These are phyloP conservation scores for Leucoagaricus sp. DNA, from an alignment of 1,284 basidiomycete species.

Conservation along the genomic window DNA sequence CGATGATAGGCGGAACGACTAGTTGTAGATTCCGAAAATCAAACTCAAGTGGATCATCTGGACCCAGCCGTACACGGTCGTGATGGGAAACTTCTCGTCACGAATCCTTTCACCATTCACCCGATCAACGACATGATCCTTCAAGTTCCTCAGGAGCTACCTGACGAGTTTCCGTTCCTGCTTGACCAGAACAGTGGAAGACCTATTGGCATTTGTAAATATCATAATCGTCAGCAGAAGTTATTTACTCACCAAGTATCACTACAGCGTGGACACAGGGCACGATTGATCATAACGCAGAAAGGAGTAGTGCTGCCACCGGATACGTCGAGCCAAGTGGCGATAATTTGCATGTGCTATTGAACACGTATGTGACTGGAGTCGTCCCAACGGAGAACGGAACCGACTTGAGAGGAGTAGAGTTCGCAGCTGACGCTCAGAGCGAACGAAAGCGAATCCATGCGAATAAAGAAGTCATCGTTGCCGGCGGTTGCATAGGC, in stretches of 20 bases:
- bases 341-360: conserved; percentile 40
- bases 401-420: conserved; percentile 3
- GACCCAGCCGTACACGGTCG: conserved; percentile 26
- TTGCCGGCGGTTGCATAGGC: conserved; percentile 25
- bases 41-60: conserved; percentile 22
- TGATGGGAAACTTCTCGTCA: conserved; percentile 25
- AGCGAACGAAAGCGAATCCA: neutral
- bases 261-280: conserved; percentile 8
- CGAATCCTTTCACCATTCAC: conserved; percentile 19
- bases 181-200: conserved; percentile 9
- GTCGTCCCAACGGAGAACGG: conserved; percentile 14
- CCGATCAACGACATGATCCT: conserved; percentile 9
- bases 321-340: conserved; percentile 37
- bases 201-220: conserved; percentile 13
- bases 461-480: conserved; percentile 26
- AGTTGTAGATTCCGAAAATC: neutral
- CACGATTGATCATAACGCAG: conserved; percentile 28
- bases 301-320: conserved; percentile 39
- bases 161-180: conserved; percentile 8
- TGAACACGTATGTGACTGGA: conserved; percentile 28
- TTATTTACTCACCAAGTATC: neutral
- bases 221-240: neutral
- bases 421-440: conserved; percentile 6
- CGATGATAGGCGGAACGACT: neutral
- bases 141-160: neutral